A percentile compares a stretch with the other conserved stretches of the same genome.
These are phyloP conservation scores for Tetrapisispora iriomotensis DNA, from an alignment of 805 yeast genomes.

Conservation along the genomic window DNA sequence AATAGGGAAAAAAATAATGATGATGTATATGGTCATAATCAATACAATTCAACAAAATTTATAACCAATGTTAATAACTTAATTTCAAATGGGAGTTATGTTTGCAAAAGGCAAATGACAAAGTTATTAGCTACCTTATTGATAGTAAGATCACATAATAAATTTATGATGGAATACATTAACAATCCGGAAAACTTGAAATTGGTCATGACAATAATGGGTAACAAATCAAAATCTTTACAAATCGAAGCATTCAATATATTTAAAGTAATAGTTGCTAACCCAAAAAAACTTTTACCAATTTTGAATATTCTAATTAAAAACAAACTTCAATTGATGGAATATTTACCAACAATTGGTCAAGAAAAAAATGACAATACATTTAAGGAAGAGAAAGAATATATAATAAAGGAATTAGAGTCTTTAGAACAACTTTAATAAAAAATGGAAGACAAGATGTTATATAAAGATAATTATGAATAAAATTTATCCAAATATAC, in stretches of 20 bases:
- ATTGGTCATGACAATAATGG: slow-evolving; percentile 71
- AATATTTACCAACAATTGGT: slow-evolving; percentile 56
- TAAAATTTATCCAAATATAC: no score
- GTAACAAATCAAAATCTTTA: slow-evolving; percentile 82
- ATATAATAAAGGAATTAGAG: slow-evolving; percentile 32
- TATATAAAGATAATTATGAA: no score
- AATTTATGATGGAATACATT: slow-evolving; percentile 66
- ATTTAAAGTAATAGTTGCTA: slow-evolving; percentile 92
- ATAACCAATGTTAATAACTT: slow-evolving; percentile 54
- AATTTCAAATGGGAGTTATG: slow-evolving; percentile 72
- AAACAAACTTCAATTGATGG: slow-evolving; percentile 66
- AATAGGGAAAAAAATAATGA: no score
- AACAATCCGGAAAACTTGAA: slow-evolving; percentile 75
- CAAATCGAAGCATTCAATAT: slow-evolving; percentile 88
- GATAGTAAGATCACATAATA: slow-evolving; percentile 58
- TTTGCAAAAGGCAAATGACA: slow-evolving; percentile 83
- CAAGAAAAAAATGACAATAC: slow-evolving; percentile 49
- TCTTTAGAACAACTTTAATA: no score
- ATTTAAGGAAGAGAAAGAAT: slow-evolving; percentile 72
- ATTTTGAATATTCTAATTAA: slow-evolving; percentile 73
- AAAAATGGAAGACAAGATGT: no score
- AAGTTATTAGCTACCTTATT: slow-evolving; percentile 66
- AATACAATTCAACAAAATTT: slow-evolving; percentile 45
- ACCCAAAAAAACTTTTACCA: slow-evolving; percentile 77
- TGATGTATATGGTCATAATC: slow-evolving; percentile 10